Percentiles rank a stretch among this genome's conserved stretches.
Evolutionary conservation across 345 rosid species (phyloP).

Genomic region (Brassica incana): DNA sequence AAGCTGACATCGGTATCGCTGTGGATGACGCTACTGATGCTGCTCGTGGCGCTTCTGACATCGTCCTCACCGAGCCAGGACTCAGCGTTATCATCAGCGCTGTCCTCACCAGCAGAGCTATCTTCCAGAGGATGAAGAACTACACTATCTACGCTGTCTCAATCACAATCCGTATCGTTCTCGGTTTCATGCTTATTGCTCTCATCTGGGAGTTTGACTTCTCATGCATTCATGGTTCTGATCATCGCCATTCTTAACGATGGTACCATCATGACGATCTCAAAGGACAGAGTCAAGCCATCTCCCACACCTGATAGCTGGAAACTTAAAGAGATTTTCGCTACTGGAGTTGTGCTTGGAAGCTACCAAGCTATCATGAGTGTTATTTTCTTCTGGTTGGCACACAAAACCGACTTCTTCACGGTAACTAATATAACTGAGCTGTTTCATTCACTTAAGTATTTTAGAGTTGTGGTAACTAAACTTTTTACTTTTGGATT

Average conservation of each 20-base stretch:
- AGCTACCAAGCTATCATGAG: background rate
- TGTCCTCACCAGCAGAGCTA: background rate
- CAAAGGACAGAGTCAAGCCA: constrained; percentile 1
- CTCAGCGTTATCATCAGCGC: background rate
- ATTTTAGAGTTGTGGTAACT: background rate
- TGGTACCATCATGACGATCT: background rate
- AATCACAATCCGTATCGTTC: background rate
- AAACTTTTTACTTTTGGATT: background rate
- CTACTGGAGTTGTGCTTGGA: background rate
- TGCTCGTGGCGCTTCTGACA: background rate
- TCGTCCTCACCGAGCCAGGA: background rate
- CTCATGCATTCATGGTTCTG: background rate
- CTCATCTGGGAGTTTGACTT: background rate
- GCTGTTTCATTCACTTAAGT: background rate
- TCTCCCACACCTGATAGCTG: background rate
- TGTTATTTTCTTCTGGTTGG: background rate
- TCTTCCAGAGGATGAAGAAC: background rate
- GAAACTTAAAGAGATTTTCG: background rate
- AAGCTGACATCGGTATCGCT: background rate
- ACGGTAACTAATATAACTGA: background rate
- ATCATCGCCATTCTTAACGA: background rate
- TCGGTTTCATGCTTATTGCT: background rate
- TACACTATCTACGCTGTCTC: background rate
- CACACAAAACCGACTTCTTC: background rate
- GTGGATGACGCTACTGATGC: background rate